Conservation (phyloP, 2,329 filamentous ascomycete genomes). For the Epichloe aotearoae region DNA sequence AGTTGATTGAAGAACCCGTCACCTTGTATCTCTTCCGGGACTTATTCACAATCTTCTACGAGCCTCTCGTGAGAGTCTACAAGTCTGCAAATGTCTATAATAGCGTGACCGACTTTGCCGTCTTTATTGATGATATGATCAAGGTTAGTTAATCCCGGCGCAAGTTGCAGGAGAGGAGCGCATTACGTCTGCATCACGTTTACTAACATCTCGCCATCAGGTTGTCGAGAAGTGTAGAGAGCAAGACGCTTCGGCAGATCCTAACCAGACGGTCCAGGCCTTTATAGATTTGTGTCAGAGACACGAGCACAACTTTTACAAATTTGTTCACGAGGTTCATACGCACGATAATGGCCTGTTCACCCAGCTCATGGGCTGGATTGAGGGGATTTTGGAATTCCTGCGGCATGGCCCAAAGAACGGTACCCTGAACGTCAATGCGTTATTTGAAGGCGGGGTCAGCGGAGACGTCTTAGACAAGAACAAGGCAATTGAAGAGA, state of each 20-base stretch:
- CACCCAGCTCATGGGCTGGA: constrained; percentile 91
- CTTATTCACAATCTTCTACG: constrained; percentile 97
- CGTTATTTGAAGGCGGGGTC: constrained; percentile 70
- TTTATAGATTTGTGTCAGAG: constrained; percentile 95
- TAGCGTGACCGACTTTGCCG: constrained; percentile 90
- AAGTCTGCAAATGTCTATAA: constrained; percentile 98
- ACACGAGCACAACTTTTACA: constrained; percentile 91
- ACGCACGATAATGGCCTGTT: constrained; percentile 94
- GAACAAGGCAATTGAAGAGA: constrained; percentile 60
- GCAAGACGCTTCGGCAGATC: constrained; percentile 80
- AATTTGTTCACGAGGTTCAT: constrained; percentile 96
- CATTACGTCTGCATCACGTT: background rate
- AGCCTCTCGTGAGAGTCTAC: constrained; percentile 91
- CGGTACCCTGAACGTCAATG: constrained; percentile 87
- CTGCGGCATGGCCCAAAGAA: constrained; percentile 74
- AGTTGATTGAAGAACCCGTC: constrained; percentile 91
- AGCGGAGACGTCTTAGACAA: constrained; percentile 56
- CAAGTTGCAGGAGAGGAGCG: background rate
- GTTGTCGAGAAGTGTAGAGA: constrained; percentile 53
- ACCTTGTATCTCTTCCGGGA: constrained; percentile 93
- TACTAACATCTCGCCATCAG: constrained; percentile 20
- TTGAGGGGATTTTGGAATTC: constrained; percentile 91
- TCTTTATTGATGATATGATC: constrained; percentile 88
- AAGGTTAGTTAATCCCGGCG: constrained; percentile 33
- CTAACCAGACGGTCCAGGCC: constrained; percentile 93